Percentiles rank a stretch among this genome's conserved stretches.
phyloP scores from a whole-genome alignment of 2,329 filamentous ascomycete genomes.

The Trichoderma pleuroti region DNA sequence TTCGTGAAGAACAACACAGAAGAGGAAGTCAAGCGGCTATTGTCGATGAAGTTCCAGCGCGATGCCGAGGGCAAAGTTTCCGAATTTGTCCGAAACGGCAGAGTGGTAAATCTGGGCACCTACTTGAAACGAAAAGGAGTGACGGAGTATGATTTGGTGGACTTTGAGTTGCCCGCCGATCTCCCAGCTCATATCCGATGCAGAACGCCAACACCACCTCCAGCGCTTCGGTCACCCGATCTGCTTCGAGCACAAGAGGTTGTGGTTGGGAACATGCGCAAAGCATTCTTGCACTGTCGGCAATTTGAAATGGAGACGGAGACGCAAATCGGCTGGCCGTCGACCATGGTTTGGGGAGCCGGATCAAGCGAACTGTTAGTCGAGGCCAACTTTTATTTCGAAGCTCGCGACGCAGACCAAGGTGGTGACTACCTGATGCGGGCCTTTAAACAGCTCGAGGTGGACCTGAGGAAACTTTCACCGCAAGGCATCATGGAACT shows the following conservation, averaged over 20 bases:
- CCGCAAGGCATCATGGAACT: conserved; percentile 43
- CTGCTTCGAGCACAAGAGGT: conserved; percentile 43
- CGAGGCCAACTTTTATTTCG: conserved; percentile 43
- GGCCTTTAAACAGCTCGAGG: conserved; percentile 42
- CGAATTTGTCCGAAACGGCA: conserved; percentile 51
- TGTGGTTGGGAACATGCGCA: conserved; percentile 42
- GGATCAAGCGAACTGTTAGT: conserved; percentile 43
- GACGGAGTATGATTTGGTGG: conserved; percentile 50
- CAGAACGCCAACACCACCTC: conserved; percentile 44
- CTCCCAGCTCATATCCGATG: conserved; percentile 43
- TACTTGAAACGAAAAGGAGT: conserved; percentile 53
- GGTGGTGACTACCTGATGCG: conserved; percentile 41
- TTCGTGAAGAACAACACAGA: conserved; percentile 55
- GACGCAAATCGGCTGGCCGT: conserved; percentile 38
- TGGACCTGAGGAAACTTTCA: conserved; percentile 42
- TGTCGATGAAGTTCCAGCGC: conserved; percentile 51
- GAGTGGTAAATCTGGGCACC: conserved; percentile 49
- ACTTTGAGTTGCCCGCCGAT: conserved; percentile 42
- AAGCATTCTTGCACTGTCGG: conserved; percentile 44
- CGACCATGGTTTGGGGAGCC: conserved; percentile 43
- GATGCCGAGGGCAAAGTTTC: conserved; percentile 52
- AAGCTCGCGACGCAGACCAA: conserved; percentile 38
- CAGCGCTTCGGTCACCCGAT: conserved; percentile 41
- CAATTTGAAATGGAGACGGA: conserved; percentile 41
- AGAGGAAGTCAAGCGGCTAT: conserved; percentile 48